These are phyloP conservation scores for Tolypocladium inflatum DNA, from an alignment of 2,329 filamentous ascomycete genomes.

Conservation along the genomic window DNA sequence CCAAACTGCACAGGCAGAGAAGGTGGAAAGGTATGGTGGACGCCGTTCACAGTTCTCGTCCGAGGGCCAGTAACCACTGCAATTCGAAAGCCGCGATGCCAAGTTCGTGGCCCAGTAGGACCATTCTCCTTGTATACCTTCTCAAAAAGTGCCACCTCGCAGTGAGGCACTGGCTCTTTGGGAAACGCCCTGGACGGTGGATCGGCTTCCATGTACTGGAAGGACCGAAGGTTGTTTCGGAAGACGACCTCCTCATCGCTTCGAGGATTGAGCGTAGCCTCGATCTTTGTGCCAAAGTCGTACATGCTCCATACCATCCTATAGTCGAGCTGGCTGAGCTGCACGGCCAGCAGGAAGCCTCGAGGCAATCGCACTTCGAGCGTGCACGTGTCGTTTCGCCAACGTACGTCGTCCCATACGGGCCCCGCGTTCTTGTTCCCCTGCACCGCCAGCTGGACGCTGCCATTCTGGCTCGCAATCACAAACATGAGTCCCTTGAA, in stretches of 20 bases:
- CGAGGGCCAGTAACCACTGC: conserved; percentile 68
- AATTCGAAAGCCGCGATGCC: conserved; percentile 73
- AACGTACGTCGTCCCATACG: conserved; percentile 74
- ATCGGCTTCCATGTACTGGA: conserved; percentile 72
- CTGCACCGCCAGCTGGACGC: conserved; percentile 67
- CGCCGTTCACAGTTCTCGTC: conserved; percentile 67
- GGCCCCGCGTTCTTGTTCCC: conserved; percentile 57
- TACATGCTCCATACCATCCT: conserved; percentile 73
- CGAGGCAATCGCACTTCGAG: conserved; percentile 64
- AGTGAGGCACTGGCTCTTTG: conserved; percentile 60
- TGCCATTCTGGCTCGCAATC: conserved; percentile 70
- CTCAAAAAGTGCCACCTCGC: conserved; percentile 69
- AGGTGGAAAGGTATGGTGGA: conserved; percentile 60
- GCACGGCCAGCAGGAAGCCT: conserved; percentile 63
- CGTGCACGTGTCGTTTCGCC: conserved; percentile 58
- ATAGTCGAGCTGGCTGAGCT: conserved; percentile 69
- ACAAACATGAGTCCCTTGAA: conserved; percentile 63
- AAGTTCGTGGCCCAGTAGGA: conserved; percentile 60
- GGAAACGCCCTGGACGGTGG: conserved; percentile 65
- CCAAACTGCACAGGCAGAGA: conserved; percentile 66
- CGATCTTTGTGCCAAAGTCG: conserved; percentile 72
- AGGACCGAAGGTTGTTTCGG: conserved; percentile 58
- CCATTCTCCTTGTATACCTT: conserved; percentile 57
- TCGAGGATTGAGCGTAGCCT: conserved; percentile 58
- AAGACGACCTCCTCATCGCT: conserved; percentile 63